These are phyloP conservation scores for Vinca minor DNA, from an alignment of 257 asterid genomes.

Conservation along the genomic window DNA sequence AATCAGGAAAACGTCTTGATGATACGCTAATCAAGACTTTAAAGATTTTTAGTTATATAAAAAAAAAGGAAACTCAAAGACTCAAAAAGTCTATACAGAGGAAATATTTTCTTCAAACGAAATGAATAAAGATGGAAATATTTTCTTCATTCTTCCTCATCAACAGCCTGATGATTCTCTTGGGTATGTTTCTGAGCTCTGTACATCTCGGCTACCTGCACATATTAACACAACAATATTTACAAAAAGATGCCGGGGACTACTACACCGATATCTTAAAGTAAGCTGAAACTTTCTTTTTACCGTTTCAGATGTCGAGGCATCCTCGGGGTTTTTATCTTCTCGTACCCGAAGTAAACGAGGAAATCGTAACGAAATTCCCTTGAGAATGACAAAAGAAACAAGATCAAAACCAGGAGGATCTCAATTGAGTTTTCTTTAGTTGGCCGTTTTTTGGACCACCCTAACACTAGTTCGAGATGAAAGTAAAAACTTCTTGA, in stretches of 20 bases:
- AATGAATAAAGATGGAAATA: conserved; percentile 7
- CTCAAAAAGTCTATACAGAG: conserved; percentile 20
- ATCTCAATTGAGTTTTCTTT: not conserved
- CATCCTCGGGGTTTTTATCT: conserved; percentile 89
- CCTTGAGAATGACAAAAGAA: conserved; percentile 36
- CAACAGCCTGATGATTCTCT: conserved; percentile 33
- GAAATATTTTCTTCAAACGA: conserved; percentile 17
- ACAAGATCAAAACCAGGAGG: conserved; percentile 5
- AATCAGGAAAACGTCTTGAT: too few relatives aligned
- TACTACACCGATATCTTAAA: not conserved
- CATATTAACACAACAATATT: conserved; percentile 2
- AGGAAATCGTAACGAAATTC: conserved; percentile 86
- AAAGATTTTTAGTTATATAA: too few relatives aligned
- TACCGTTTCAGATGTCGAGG: conserved; percentile 82
- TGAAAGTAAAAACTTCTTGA: not conserved
- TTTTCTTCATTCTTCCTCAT: conserved; percentile 54
- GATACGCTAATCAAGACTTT: too few relatives aligned
- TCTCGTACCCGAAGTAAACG: conserved; percentile 73
- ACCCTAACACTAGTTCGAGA: not conserved
- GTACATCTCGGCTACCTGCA: conserved; percentile 79
- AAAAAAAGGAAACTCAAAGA: too few relatives aligned
- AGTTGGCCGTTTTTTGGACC: too few relatives aligned
- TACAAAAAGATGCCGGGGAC: not conserved
- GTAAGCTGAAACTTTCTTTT: conserved; percentile 4
- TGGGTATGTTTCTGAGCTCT: conserved; percentile 56